Conservation (phyloP, 1,284 basidiomycete species). For the Neolentinus lepideus region DNA sequence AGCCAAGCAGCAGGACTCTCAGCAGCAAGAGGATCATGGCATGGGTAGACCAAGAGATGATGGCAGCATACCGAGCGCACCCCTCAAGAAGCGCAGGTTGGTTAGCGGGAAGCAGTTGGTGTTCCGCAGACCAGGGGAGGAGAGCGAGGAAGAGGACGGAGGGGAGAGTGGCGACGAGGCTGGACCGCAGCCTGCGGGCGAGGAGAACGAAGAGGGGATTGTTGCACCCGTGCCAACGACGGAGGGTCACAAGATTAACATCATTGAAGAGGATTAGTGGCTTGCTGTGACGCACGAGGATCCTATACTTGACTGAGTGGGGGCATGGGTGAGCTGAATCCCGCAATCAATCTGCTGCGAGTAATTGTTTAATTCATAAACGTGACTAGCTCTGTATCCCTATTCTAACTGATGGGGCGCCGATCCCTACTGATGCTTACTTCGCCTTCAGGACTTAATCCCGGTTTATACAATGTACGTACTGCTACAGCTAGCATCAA, state of each 20-base stretch:
- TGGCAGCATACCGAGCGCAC: constrained; percentile 13
- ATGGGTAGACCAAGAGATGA: constrained; percentile 8
- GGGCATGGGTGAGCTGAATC: too few relatives aligned
- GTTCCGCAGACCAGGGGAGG: constrained; percentile 48
- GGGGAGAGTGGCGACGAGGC: constrained; percentile 23
- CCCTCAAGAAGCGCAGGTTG: constrained; percentile 42
- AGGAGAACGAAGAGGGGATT: constrained; percentile 10
- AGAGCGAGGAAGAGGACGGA: constrained; percentile 28
- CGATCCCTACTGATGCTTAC: too few relatives aligned
- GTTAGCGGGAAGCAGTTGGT: constrained; percentile 54
- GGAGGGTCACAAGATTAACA: constrained; percentile 34
- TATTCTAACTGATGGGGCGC: too few relatives aligned
- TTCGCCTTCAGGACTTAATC: too few relatives aligned
- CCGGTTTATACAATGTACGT: too few relatives aligned
- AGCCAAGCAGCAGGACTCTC: constrained; percentile 13
- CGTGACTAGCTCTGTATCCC: too few relatives aligned
- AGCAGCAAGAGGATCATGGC: constrained; percentile 18
- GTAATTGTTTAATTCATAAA: too few relatives aligned
- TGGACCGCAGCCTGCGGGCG: constrained; percentile 8
- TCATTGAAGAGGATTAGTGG: constrained; percentile 42
- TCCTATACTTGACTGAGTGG: too few relatives aligned
- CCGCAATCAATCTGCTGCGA: too few relatives aligned
- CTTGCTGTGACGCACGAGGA: too few relatives aligned
- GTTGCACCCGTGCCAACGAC: constrained; percentile 19
- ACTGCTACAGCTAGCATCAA: too few relatives aligned